Evolutionary conservation across 2,329 filamentous ascomycete species (phyloP).

Genomic region (Penicillium nordicum): DNA sequence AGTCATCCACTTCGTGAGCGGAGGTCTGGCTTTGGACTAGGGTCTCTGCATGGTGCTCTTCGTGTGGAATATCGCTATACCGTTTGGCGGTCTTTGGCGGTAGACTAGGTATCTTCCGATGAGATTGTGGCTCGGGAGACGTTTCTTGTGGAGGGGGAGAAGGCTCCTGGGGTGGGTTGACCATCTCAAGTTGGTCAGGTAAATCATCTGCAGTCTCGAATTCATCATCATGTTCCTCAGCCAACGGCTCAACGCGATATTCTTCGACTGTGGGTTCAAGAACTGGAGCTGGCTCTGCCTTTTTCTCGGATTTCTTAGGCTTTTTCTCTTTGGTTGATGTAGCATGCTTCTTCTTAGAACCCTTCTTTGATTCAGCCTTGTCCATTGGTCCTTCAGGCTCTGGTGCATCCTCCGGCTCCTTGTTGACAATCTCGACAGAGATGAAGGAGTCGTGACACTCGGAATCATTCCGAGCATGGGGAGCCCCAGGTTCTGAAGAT

Average conservation of each 20-base stretch:
- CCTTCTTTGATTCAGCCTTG: slow-evolving; percentile 26
- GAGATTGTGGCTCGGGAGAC: slow-evolving; percentile 14
- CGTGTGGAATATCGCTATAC: slow-evolving; percentile 38
- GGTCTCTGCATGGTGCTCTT: slow-evolving; percentile 34
- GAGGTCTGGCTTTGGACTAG: slow-evolving; percentile 27
- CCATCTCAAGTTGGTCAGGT: slow-evolving; percentile 22
- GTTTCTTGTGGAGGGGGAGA: slow-evolving; percentile 11
- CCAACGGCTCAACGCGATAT: slow-evolving; percentile 3
- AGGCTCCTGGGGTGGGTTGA: slow-evolving; percentile 15
- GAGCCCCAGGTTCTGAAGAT: not conserved
- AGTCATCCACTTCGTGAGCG: slow-evolving; percentile 9
- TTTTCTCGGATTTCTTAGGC: slow-evolving; percentile 32
- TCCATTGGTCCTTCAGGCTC: slow-evolving; percentile 28
- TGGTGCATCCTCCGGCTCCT: slow-evolving; percentile 25
- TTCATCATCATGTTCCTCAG: slow-evolving; percentile 13
- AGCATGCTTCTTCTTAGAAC: slow-evolving; percentile 28
- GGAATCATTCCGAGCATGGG: slow-evolving; percentile 7
- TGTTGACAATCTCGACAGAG: slow-evolving; percentile 29
- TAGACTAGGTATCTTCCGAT: slow-evolving; percentile 26
- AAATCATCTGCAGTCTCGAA: slow-evolving; percentile 19
- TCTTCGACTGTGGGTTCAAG: slow-evolving; percentile 10
- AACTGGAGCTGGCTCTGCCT: slow-evolving; percentile 14
- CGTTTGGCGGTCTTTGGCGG: slow-evolving; percentile 38
- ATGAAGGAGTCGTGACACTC: slow-evolving; percentile 29
- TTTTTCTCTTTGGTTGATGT: slow-evolving; percentile 17